Evolutionary conservation across 306 rosid genomes (phyloP), one percentile per base, ranked within the genome.

Genomic region (Lathyrus tuberosus): DNA sequence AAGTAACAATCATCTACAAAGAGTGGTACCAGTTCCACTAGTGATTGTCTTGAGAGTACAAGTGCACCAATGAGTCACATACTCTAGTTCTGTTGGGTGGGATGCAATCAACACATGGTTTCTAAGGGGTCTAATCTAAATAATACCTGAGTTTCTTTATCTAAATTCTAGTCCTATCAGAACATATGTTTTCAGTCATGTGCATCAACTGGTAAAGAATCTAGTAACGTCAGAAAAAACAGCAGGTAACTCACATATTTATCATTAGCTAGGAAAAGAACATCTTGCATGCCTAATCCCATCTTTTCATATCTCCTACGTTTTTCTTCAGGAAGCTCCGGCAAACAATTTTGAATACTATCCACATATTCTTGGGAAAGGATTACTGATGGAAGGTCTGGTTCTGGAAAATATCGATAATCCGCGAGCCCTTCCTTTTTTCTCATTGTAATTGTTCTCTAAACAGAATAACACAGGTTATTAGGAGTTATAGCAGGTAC

Each of bases 361-460:
- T 91, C 87, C 69, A 94, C 88, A 73, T 85, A 91, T 72, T 85
- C 91, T 48, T 82, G 79, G 75, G 87, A 80, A 76, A 94, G 89
- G 26, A 81, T 78, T 78, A 90, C 96, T 41, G 84, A 86, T 6
- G 95, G 97, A 71, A 91, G 97, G 79, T 94, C 98, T 65, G 96
- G 97, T 79, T 94, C 97, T 53, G 99, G 99, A 79, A 88, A 91
- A 84, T 94, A 94, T 81, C 91, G 86, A 80, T 94, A 94, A 87
- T 94, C 99, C 69, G 99, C 82, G 58, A 94, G 97, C 62, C 99
- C 96, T 87, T 94, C 96, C 79, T 94, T 91, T 81, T 87, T 94
- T 88, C 99, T 94, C 99, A 94, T 94, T 71, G 96, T 85, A 75
- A 94, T 80, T 61, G 96, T 90, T 84, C 79, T 88, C 98, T 78